Percentiles rank a stretch among this genome's conserved stretches.
Evolutionary conservation across 1,284 basidiomycete species (phyloP).

Genomic region (Papiliotrema fonsecae): DNA sequence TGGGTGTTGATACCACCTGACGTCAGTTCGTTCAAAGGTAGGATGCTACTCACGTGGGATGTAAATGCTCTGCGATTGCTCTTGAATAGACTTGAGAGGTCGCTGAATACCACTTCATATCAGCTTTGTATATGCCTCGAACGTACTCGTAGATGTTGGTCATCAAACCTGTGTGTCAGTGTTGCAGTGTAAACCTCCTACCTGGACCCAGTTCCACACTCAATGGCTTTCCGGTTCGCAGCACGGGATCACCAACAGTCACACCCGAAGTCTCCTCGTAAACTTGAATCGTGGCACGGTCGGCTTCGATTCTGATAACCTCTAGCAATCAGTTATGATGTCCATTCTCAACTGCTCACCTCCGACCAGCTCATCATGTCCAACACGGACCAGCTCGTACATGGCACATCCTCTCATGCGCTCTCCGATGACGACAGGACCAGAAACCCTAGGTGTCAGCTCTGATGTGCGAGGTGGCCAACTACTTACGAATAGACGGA

Average conservation of each 20-base stretch:
- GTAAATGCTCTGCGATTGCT: conserved; percentile 95
- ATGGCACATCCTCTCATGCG: conserved; percentile 94
- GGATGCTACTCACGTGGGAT: conserved; percentile 63
- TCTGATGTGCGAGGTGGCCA: neutral
- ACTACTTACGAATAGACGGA: conserved; percentile 61
- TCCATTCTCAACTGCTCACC: conserved; percentile 53
- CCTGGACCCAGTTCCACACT: conserved; percentile 97
- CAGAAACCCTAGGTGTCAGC: conserved; percentile 67
- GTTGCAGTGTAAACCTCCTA: conserved; percentile 33
- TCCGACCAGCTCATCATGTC: conserved; percentile 94
- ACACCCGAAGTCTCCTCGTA: conserved; percentile 99
- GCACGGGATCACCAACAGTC: conserved; percentile 94
- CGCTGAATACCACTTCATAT: conserved; percentile 73
- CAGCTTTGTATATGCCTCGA: neutral
- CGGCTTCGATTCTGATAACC: conserved; percentile 94
- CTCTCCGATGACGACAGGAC: conserved; percentile 93
- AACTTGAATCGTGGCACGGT: conserved; percentile 99
- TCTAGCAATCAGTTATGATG: conserved; percentile 54
- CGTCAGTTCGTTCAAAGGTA: neutral
- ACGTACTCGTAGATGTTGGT: conserved; percentile 85
- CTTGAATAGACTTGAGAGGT: conserved; percentile 85
- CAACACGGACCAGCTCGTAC: conserved; percentile 92
- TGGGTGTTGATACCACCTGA: conserved; percentile 87
- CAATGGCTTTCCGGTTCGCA: conserved; percentile 94
- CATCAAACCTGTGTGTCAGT: conserved; percentile 69